phyloP scores from a whole-genome alignment of 2,329 filamentous ascomycete species.

The Amphichorda felina region DNA sequence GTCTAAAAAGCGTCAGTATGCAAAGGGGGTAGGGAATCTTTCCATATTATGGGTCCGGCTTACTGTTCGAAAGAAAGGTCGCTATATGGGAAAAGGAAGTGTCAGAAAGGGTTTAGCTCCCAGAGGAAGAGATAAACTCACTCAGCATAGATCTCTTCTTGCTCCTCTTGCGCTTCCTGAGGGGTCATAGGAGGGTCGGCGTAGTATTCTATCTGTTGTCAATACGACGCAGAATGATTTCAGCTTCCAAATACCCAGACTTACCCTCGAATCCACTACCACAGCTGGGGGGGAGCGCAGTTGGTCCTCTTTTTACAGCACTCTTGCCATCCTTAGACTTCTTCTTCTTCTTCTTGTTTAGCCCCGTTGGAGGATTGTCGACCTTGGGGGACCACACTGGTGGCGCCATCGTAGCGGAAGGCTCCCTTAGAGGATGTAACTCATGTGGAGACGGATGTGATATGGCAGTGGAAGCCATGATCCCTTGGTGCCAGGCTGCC shows the following conservation, averaged over 20 bases:
- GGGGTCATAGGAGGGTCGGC: constrained; percentile 70
- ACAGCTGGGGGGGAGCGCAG: constrained; percentile 27
- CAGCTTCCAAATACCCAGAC: background rate
- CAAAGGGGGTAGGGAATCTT: no score
- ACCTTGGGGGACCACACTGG: background rate
- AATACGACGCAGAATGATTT: background rate
- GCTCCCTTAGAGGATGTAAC: background rate
- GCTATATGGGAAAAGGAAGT: constrained; percentile 15
- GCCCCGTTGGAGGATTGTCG: background rate
- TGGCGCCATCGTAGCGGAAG: background rate
- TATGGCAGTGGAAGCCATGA: no score
- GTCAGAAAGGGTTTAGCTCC: constrained; percentile 3
- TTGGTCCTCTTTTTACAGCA: constrained; percentile 20
- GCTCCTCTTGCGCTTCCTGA: constrained; percentile 53
- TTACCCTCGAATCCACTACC: constrained; percentile 60
- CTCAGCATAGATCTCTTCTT: constrained; percentile 50
- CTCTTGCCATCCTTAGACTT: background rate
- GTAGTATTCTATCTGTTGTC: constrained; percentile 45
- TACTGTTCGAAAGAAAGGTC: constrained; percentile 46
- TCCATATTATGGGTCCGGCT: background rate
- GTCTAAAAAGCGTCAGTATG: constrained; percentile 29
- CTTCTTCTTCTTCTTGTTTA: constrained; percentile 1
- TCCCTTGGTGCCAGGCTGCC: no score
- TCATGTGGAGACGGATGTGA: no score
- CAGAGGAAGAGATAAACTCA: constrained; percentile 24